phyloP scores from a whole-genome alignment of 129 eudicot genomes.

The Silybum marianum region DNA sequence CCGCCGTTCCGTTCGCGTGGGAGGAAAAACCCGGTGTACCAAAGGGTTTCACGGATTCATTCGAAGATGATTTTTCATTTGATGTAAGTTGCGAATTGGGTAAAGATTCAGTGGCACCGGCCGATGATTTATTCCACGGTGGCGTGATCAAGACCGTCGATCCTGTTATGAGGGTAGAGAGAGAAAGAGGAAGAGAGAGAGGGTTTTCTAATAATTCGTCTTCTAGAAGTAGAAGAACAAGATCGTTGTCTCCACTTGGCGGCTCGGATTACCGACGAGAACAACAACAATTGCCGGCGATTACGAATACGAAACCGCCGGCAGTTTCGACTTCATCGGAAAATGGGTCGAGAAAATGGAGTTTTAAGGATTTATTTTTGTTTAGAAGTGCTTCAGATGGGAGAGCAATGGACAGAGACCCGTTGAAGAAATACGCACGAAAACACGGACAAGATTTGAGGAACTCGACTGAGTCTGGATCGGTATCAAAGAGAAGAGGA shows the following conservation, averaged over 20 bases:
- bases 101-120: conserved; percentile 31
- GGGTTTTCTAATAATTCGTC: conserved; percentile 13
- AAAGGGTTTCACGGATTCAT: background rate
- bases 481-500: conserved; percentile 47
- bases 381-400: conserved; percentile 95
- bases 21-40: conserved; percentile 56
- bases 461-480: conserved; percentile 28
- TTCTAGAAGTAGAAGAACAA: conserved; percentile 51
- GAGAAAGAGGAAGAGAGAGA: conserved; percentile 66
- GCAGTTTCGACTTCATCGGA: conserved; percentile 19
- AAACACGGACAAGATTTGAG: conserved; percentile 35
- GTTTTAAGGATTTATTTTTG: conserved; percentile 68
- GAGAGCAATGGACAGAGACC: conserved; percentile 69
- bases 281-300: background rate
- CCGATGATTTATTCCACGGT: conserved; percentile 66
- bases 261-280: conserved; percentile 50
- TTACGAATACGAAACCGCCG: background rate
- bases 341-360: conserved; percentile 54
- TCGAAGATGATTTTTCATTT: conserved; percentile 61
- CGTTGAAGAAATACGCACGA: conserved; percentile 59
- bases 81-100: conserved; percentile 45
- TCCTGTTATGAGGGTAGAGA: conserved; percentile 23
- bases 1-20: conserved; percentile 46
- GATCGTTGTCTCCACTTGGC: conserved; percentile 75
- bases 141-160: conserved; percentile 51